Base-by-base conservation (phyloP, 495 filamentous ascomycete genomes). In the Astrocystis sublimbata region DNA sequence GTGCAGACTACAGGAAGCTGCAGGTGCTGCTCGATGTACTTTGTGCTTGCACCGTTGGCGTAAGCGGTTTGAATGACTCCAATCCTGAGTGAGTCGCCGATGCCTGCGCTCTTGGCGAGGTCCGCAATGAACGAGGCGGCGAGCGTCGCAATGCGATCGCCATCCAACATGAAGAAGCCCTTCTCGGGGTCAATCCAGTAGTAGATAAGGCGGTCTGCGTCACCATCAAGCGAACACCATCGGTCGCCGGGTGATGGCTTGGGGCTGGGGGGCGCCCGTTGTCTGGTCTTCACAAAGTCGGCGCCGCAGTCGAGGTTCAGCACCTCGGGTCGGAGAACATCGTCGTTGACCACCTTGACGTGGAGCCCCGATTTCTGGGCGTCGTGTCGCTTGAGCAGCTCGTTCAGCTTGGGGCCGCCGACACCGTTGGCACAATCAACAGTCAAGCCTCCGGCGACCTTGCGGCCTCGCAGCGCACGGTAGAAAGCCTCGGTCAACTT, bases 351-450 rank as follows among this genome's bases (percentile, higher is more conserved):
- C 28, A 98, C 85, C 72, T 88, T 92, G 72, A 96, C 89, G 46
- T 96, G 86, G 31, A 97, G 68, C 23, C 80, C 80, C 65, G 88
- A 83, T 69, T 88, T 81, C 63, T 81, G 77, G 62, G 81, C 72
- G 43, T 88, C 87, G 62, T 97, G 83, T 69, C 88, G 85, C 71
- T 97, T 97, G 64, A 97, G 82, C 46, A 98, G 83, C 72, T 96
- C 90, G 58, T 79, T 81, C 62, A 98, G 79, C 79, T 97, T 97
- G 26, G 93, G 93, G 1, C 92, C 94, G 59, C 94, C 94, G 63
- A 98, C 91, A 70, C 94, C 94, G 69, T 98, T 98, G 56, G 94
- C 94, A 70, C 94, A 97, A 73, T 98, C 94, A 4, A 98, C 92
- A 8, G 87, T 91, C 63, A 98, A 76, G 31, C 79, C 71, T 6